phyloP scores from a whole-genome alignment of 805 yeast species.

The Cephaloascus albidus region DNA sequence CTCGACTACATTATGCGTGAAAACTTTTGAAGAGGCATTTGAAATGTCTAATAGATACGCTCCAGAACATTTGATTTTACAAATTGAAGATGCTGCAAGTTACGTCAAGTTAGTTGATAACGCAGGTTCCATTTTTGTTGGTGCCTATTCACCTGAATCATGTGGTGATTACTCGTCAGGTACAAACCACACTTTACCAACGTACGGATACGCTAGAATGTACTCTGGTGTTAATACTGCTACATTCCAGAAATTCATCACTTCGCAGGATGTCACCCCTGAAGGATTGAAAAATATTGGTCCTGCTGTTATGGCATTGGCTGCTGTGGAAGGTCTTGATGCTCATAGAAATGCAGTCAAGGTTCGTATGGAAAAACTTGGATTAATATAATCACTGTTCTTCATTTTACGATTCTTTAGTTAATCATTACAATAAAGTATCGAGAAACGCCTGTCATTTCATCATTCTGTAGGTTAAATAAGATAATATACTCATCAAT shows the following conservation, averaged over 20 bases:
- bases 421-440: too few relatives aligned
- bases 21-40: conserved; percentile 70
- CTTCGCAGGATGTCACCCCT: conserved; percentile 83
- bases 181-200: conserved; percentile 96
- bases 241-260: conserved; percentile 90
- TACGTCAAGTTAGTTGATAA: conserved; percentile 71
- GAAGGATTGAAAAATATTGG: conserved; percentile 86
- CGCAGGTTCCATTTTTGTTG: conserved; percentile 97
- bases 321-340: conserved; percentile 93
- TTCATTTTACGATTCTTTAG: too few relatives aligned
- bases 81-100: conserved; percentile 67
- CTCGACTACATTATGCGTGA: conserved; percentile 71
- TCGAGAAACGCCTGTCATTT: too few relatives aligned
- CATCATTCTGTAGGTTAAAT: too few relatives aligned
- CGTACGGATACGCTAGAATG: conserved; percentile 96
- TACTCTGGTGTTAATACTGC: conserved; percentile 96
- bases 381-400: conserved; percentile 32
- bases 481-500: too few relatives aligned
- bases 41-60: conserved; percentile 86
- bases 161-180: conserved; percentile 98
- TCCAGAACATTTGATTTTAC: conserved; percentile 95
- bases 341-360: conserved; percentile 97
- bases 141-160: conserved; percentile 92
- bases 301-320: conserved; percentile 92
- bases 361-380: conserved; percentile 81